Conservation (phyloP, 371 early-diverging fungal genomes). For the Capniomyces stellatus region DNA sequence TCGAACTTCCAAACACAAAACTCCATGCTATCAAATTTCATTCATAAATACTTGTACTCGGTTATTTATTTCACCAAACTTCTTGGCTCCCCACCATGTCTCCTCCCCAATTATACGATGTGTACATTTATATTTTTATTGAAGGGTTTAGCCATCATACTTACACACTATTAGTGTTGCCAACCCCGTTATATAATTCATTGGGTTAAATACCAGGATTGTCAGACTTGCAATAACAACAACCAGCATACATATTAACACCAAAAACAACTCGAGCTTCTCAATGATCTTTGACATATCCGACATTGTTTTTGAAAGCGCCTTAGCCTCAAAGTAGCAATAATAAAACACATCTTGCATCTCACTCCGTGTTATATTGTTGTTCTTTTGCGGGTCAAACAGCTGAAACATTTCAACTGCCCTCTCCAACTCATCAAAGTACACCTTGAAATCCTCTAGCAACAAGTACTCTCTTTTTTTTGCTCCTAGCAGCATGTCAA, state of each 20-base stretch:
- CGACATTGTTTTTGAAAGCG: slow-evolving; percentile 35
- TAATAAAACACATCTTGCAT: slow-evolving; percentile 37
- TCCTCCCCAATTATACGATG: no score
- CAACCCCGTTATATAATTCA: slow-evolving; percentile 24
- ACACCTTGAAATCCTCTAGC: slow-evolving; percentile 34
- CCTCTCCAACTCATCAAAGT: slow-evolving; percentile 35
- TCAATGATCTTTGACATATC: slow-evolving; percentile 54
- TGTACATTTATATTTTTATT: no score
- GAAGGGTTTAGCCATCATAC: no score
- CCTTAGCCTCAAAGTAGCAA: slow-evolving; percentile 44
- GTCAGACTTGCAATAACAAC: slow-evolving; percentile 22
- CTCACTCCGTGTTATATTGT: slow-evolving; percentile 41
- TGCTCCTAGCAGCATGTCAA: not conserved
- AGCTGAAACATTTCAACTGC: slow-evolving; percentile 45
- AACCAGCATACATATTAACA: slow-evolving; percentile 28
- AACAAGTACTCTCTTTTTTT: slow-evolving; percentile 29
- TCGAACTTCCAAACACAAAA: slow-evolving; percentile 45
- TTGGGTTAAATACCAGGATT: slow-evolving; percentile 42
- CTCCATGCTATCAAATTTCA: slow-evolving; percentile 40
- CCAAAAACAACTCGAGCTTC: slow-evolving; percentile 40
- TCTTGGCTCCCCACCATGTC: no score
- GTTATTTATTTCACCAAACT: no score
- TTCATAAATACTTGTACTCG: no score
- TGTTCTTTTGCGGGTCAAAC: slow-evolving; percentile 54
- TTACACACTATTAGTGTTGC: slow-evolving; percentile 42